Conservation (phyloP, 2,329 filamentous ascomycete genomes). For the Penicillium sp. region DNA sequence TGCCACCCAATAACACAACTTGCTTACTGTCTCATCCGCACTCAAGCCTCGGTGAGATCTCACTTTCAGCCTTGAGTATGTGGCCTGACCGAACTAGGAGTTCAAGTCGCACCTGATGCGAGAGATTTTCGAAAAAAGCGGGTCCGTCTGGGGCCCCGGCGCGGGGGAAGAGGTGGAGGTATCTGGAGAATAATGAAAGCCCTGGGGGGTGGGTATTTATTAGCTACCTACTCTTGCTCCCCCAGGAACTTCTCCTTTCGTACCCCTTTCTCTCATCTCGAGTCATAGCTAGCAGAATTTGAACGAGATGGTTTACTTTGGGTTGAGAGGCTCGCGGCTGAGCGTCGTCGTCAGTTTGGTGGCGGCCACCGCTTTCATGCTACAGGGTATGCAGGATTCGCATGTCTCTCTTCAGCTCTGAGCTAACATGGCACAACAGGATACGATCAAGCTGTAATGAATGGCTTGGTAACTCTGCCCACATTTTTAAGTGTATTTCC, state of each 20-base stretch:
- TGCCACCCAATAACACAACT: not conserved
- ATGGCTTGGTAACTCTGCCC: conserved; percentile 11
- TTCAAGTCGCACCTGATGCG: not conserved
- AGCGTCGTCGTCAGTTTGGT: conserved; percentile 12
- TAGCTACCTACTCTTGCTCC: not conserved
- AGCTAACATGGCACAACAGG: not conserved
- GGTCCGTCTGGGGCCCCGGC: not conserved
- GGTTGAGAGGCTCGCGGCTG: conserved; percentile 5
- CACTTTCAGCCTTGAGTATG: not conserved
- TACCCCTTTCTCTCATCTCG: not conserved
- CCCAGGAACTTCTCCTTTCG: not conserved
- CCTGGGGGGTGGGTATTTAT: not conserved
- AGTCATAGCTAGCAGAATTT: not conserved
- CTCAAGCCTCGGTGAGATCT: not conserved
- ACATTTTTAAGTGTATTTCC: conserved; percentile 11
- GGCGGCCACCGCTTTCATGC: conserved; percentile 15
- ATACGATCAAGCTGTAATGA: conserved; percentile 22
- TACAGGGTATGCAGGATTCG: conserved; percentile 11
- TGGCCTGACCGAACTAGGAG: not conserved
- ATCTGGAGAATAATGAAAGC: not conserved
- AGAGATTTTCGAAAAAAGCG: not conserved
- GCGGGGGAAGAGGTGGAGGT: not conserved
- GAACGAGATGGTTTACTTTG: not conserved
- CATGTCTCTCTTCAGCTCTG: not conserved
- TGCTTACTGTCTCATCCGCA: not conserved